A percentile compares a stretch with the other conserved stretches of the same genome.
phyloP scores from a whole-genome alignment of 805 yeast species.

The Jamesozyma lodderae region DNA sequence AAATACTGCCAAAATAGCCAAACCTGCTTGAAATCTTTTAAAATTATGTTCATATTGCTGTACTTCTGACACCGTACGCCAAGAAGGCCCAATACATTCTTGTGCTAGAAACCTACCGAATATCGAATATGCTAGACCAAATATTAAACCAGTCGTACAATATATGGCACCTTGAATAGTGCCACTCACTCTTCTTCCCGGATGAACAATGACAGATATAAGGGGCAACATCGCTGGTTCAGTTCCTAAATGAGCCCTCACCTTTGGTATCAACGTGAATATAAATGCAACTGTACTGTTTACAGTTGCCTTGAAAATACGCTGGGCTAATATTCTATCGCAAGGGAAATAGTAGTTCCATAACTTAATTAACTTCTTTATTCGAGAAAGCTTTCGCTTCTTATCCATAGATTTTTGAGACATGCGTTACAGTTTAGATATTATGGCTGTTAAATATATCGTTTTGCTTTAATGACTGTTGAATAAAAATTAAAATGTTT shows the following conservation, averaged over 20 bases:
- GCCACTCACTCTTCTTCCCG: slow-evolving; percentile 42
- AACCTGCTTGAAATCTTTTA: slow-evolving; percentile 31
- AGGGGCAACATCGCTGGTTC: slow-evolving; percentile 39
- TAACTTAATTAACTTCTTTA: slow-evolving; percentile 6
- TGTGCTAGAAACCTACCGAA: slow-evolving; percentile 37
- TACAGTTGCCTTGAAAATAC: slow-evolving; percentile 33
- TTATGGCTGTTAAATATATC: too few species aligned
- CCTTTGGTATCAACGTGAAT: slow-evolving; percentile 33
- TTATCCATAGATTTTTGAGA: too few species aligned
- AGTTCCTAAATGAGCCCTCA: slow-evolving; percentile 30
- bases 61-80: slow-evolving; percentile 24
- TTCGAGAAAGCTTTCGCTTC: too few species aligned
- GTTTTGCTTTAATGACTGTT: too few species aligned
- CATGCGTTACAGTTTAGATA: too few species aligned
- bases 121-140: slow-evolving; percentile 37
- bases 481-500: too few species aligned
- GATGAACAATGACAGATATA: slow-evolving; percentile 40
- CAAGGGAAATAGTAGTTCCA: slow-evolving; percentile 23
- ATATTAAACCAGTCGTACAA: slow-evolving; percentile 34
- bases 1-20: slow-evolving; percentile 37
- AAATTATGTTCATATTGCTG: slow-evolving; percentile 27
- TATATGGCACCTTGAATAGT: slow-evolving; percentile 37
- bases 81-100: slow-evolving; percentile 27
- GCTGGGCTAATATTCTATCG: slow-evolving; percentile 28
- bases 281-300: slow-evolving; percentile 36